Evolutionary conservation across 352 stramenopile species (phyloP).

Genomic region (Globisporangium solare): DNA sequence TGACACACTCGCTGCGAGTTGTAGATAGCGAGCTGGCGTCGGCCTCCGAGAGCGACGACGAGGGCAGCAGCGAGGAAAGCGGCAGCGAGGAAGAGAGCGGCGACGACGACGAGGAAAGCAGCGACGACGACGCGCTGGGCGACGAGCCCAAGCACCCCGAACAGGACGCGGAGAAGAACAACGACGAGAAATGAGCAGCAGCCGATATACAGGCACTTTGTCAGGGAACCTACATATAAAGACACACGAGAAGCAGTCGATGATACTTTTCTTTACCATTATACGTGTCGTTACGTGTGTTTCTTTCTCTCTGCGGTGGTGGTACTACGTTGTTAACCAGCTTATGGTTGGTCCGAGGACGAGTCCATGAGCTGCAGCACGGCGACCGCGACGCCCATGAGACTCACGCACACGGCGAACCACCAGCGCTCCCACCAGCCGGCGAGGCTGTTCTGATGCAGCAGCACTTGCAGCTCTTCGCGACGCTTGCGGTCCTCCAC

Average conservation of each 20-base stretch:
- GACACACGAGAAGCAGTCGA: not conserved
- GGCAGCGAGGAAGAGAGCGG: conserved; percentile 20
- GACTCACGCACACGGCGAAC: conserved; percentile 12
- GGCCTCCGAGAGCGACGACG: conserved; percentile 36
- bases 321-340: not conserved
- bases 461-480: not conserved
- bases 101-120: conserved; percentile 17
- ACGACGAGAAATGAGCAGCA: conserved; percentile 8
- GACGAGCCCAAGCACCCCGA: conserved; percentile 21
- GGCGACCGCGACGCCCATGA: conserved; percentile 11
- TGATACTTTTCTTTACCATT: too few relatives aligned
- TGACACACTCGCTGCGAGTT: too few relatives aligned
- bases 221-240: too few relatives aligned
- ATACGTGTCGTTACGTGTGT: too few relatives aligned
- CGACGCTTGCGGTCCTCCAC: conserved; percentile 3
- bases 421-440: conserved; percentile 19
- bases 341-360: conserved; percentile 5
- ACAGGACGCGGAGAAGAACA: conserved; percentile 14
- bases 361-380: conserved; percentile 13
- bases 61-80: conserved; percentile 36
- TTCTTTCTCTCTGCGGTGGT: not conserved
- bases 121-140: conserved; percentile 19
- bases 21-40: conserved; percentile 25
- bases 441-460: conserved; percentile 9
- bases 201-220: too few relatives aligned